Evolutionary conservation across 306 rosid species (phyloP), one percentile per base, ranked within the genome.

Genomic region (Vicia villosa): DNA sequence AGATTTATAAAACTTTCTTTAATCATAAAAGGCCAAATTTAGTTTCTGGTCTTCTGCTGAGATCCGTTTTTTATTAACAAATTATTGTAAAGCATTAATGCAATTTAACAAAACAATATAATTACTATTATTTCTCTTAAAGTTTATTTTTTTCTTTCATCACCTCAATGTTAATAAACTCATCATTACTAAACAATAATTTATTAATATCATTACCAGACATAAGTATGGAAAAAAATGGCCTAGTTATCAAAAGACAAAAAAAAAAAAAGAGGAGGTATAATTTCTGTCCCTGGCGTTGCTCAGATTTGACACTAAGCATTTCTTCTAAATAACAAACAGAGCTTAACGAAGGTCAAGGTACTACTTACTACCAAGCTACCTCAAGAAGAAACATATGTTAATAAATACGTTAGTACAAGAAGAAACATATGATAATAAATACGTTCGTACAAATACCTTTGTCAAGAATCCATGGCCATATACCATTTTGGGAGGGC

Each of bases 381-480:
- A 63, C 28, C 69, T 24, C 63, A 40, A 61, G 42, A 67, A 72
- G 59, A 74, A 65, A 74, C 70, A 47, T 11, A 28, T 68, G 63
- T 49, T 46, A 55, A 9, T 63, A 21, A 63, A 63, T 69, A 73
- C 28, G 79, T 49, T 66, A 16, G n/a, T n/a, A n/a, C n/a, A n/a
- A n/a, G n/a, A n/a, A n/a, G n/a, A n/a, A n/a, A n/a, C n/a, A n/a
- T n/a, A n/a, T n/a, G n/a, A n/a, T n/a, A n/a, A n/a, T n/a, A n/a
- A n/a, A n/a, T n/a, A n/a, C n/a, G n/a, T n/a, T n/a, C n/a, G n/a
- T n/a, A 52, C 40, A 16, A 56, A 66, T 83, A 90, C 98, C 98
- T 94, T 94, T 47, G 96, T 94, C 88, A 94, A 80, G 77, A 94
- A 94, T 63, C 98, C 98, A 81, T 94, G 98, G 70, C 98, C 97